Evolutionary conservation across 768 basidiomycete genomes (phyloP).

Genomic region (Termitomyces sp.): DNA sequence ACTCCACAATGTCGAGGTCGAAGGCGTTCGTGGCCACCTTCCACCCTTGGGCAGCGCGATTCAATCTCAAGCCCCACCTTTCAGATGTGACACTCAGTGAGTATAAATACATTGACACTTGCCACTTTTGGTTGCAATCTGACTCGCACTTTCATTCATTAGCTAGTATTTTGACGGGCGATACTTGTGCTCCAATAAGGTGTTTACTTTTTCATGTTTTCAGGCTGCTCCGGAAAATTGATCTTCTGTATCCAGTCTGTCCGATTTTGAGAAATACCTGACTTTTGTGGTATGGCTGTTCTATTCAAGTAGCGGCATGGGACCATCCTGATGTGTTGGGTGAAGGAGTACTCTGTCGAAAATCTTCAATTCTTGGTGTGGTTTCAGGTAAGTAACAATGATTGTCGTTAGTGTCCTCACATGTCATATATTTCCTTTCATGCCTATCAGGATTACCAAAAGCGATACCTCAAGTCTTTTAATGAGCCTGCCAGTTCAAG

Average conservation of each 20-base stretch:
- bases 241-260: constrained; percentile 18
- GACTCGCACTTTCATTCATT: background rate
- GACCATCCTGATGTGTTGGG: constrained; percentile 18
- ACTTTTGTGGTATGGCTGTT: constrained; percentile 19
- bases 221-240: background rate
- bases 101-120: background rate
- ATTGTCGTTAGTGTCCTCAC: constrained; percentile 2
- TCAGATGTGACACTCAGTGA: constrained; percentile 18
- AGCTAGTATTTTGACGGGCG: constrained; percentile 30
- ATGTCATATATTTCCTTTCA: background rate
- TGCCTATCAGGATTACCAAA: constrained; percentile 26
- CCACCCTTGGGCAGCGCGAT: constrained; percentile 17
- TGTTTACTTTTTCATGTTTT: constrained; percentile 4
- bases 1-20: background rate
- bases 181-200: constrained; percentile 34
- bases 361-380: constrained; percentile 31
- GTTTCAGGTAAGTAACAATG: constrained; percentile 23
- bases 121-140: constrained; percentile 1
- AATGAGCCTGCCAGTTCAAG: constrained; percentile 15
- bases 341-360: constrained; percentile 24
- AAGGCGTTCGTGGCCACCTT: constrained; percentile 13
- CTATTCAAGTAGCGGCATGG: no score
- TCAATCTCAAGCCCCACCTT: constrained; percentile 19
- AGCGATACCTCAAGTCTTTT: constrained; percentile 25
- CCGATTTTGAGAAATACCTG: constrained; percentile 22